A percentile compares a stretch with the other conserved stretches of the same genome.
Conservation (phyloP, 2,329 filamentous ascomycete genomes). For the Uncinocarpus reesii region DNA sequence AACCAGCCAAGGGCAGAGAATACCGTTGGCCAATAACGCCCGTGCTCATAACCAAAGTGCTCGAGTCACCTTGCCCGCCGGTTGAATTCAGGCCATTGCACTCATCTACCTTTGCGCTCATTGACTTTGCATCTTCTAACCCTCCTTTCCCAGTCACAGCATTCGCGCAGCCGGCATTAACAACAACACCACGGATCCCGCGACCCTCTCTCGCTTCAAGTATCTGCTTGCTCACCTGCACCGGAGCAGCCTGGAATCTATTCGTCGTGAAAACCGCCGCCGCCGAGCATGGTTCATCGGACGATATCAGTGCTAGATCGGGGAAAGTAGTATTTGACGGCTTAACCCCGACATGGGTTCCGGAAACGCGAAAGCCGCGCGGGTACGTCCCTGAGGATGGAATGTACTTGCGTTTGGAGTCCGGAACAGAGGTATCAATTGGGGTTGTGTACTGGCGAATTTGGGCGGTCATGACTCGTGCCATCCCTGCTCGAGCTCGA, state of each 20-base stretch:
- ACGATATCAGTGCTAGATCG: conserved; percentile 79
- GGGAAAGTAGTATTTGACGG: conserved; percentile 82
- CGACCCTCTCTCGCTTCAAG: conserved; percentile 55
- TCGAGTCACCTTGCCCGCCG: conserved; percentile 37
- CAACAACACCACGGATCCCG: conserved; percentile 68
- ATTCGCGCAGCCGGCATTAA: conserved; percentile 96
- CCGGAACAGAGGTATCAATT: conserved; percentile 50
- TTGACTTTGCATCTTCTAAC: conserved; percentile 72
- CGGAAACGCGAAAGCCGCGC: conserved; percentile 76
- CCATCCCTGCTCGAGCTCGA: conserved; percentile 4
- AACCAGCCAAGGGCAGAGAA: conserved; percentile 16
- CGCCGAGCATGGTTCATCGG: conserved; percentile 72
- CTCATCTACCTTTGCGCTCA: conserved; percentile 69
- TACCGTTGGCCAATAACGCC: conserved; percentile 91
- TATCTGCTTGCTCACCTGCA: conserved; percentile 69
- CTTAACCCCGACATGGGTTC: conserved; percentile 87
- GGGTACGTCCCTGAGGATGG: conserved; percentile 79
- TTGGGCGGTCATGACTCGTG: conserved; percentile 22
- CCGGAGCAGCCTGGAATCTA: conserved; percentile 93
- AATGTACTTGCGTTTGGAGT: conserved; percentile 81
- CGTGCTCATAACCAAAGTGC: conserved; percentile 94
- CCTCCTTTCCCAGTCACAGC: conserved; percentile 89
- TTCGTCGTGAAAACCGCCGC: conserved; percentile 96
- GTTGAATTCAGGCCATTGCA: conserved; percentile 40
- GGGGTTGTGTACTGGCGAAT: conserved; percentile 38